phyloP scores from a whole-genome alignment of 345 rosid genomes.

The Pelargonium nanum region DNA sequence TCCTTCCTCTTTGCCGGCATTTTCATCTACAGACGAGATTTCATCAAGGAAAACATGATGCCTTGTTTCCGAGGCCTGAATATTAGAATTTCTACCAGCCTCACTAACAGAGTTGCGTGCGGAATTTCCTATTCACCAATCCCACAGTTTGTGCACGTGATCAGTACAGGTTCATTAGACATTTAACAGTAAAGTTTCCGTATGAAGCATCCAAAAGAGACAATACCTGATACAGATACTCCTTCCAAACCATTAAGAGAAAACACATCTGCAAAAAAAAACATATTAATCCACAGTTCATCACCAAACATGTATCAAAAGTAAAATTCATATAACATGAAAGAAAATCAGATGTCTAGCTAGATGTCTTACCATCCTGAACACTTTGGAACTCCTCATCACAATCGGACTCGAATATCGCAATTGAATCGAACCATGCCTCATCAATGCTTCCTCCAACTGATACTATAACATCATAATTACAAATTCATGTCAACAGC shows the following conservation, averaged over 20 bases:
- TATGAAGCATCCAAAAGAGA: slow-evolving; percentile 28
- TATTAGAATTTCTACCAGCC: background rate
- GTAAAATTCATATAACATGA: background rate
- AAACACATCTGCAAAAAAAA: slow-evolving; percentile 37
- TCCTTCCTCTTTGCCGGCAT: slow-evolving; percentile 33
- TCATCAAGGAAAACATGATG: slow-evolving; percentile 49
- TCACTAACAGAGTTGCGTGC: background rate
- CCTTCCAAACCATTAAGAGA: slow-evolving; percentile 55
- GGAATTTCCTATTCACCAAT: slow-evolving; percentile 3
- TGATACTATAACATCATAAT: slow-evolving; percentile 4
- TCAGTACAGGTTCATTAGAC: slow-evolving; percentile 16
- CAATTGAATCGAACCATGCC: slow-evolving; percentile 67
- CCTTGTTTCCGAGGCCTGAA: slow-evolving; percentile 18
- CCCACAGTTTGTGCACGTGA: slow-evolving; percentile 31
- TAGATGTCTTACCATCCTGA: slow-evolving; percentile 46
- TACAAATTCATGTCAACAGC: slow-evolving; percentile 6
- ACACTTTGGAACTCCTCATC: slow-evolving; percentile 92
- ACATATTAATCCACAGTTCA: background rate
- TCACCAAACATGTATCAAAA: background rate
- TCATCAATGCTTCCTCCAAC: slow-evolving; percentile 59
- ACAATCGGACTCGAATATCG: slow-evolving; percentile 62
- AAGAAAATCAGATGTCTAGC: slow-evolving; percentile 1
- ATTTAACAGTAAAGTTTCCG: slow-evolving; percentile 23
- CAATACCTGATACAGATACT: slow-evolving; percentile 36
- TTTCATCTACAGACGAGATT: slow-evolving; percentile 41